Conservation (phyloP, 2,329 filamentous ascomycete species). For the Escovopsis sp. region DNA sequence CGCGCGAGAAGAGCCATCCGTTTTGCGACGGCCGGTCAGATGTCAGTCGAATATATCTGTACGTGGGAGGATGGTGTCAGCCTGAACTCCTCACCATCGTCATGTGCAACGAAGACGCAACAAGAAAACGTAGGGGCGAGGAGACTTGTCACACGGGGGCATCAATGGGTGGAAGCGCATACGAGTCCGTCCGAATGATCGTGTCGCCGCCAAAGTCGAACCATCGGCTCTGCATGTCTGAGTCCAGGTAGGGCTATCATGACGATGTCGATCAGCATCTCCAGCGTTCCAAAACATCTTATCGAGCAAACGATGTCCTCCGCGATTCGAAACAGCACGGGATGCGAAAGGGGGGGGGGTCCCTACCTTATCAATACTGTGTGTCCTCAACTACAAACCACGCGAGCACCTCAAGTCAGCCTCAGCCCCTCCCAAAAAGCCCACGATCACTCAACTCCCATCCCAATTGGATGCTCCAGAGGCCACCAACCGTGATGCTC, state of each 20-base stretch:
- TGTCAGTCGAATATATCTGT: constrained; percentile 87
- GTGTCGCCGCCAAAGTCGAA: constrained; percentile 97
- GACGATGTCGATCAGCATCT: too few species aligned
- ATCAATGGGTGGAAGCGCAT: constrained; percentile 18
- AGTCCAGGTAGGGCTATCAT: constrained; percentile 79
- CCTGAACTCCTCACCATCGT: too few species aligned
- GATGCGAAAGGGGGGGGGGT: too few species aligned
- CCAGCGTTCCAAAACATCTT: too few species aligned
- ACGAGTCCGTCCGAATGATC: constrained; percentile 60
- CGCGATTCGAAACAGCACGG: too few species aligned
- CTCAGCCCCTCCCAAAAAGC: not conserved
- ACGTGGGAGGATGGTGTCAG: too few species aligned
- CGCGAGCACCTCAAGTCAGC: constrained; percentile 6
- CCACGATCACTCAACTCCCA: too few species aligned
- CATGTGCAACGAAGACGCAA: too few species aligned
- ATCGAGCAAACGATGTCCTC: too few species aligned
- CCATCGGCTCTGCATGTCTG: constrained; percentile 96
- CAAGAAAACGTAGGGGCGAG: too few species aligned
- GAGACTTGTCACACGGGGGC: not conserved
- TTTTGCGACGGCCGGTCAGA: constrained; percentile 80
- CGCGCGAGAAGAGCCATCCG: constrained; percentile 86
- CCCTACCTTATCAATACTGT: constrained; percentile 66
- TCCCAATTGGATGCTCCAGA: not conserved
- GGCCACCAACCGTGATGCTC: constrained; percentile 31
- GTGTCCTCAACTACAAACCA: constrained; percentile 56